These are phyloP conservation scores for Alternaria sp. DNA, from an alignment of 2,329 filamentous ascomycete genomes.

Conservation along the genomic window DNA sequence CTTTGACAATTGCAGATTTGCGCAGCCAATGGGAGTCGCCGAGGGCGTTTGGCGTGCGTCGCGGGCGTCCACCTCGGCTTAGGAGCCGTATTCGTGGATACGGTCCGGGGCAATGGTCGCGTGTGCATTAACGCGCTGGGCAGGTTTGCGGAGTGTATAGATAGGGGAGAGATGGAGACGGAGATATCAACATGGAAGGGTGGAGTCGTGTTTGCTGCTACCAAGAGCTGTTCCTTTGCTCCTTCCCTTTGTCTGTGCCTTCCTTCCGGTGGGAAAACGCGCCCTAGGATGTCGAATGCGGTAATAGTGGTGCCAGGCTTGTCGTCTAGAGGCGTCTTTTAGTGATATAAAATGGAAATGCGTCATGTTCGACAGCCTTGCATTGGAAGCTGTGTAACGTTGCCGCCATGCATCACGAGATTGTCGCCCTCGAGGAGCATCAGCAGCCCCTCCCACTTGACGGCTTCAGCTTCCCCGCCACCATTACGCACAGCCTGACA, in stretches of 20 bases:
- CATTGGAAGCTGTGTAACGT: constrained; percentile 12
- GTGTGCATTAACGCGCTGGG: constrained; percentile 12
- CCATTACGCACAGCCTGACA: constrained; percentile 51
- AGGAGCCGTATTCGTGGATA: constrained; percentile 12
- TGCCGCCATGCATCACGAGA: constrained; percentile 51
- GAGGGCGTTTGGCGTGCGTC: constrained; percentile 11
- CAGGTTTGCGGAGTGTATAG: background rate
- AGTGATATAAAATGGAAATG: background rate
- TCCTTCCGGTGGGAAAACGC: constrained; percentile 1
- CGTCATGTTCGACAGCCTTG: background rate
- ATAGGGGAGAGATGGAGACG: background rate
- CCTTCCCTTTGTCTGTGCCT: background rate
- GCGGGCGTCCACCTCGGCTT: constrained; percentile 9
- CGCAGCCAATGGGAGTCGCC: constrained; percentile 27
- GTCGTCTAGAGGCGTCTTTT: background rate
- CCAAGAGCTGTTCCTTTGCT: background rate
- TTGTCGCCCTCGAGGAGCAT: constrained; percentile 57
- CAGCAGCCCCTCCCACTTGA: constrained; percentile 51
- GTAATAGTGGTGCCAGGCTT: constrained; percentile 5
- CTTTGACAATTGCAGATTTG: background rate
- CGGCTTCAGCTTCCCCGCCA: constrained; percentile 50
- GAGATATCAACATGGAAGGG: background rate
- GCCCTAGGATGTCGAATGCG: constrained; percentile 13
- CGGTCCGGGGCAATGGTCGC: constrained; percentile 16
- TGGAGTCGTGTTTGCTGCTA: background rate